phyloP scores from a whole-genome alignment of 1,284 basidiomycete species.

The Heterobasidion parviporum region DNA sequence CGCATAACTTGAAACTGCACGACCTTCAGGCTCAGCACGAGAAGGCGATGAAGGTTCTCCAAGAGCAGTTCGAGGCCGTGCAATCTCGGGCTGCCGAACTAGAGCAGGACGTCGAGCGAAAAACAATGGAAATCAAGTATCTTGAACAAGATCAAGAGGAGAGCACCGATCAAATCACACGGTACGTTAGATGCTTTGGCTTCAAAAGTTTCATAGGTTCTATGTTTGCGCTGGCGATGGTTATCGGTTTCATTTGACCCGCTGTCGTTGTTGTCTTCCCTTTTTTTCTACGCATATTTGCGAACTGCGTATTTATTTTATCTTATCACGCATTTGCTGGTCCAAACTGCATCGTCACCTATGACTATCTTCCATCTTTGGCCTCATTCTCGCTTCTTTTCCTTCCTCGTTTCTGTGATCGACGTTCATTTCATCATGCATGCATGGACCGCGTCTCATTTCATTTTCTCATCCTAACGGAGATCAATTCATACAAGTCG shows the following conservation, averaged over 20 bases:
- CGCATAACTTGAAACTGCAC: conserved; percentile 73
- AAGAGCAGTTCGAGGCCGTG: conserved; percentile 54
- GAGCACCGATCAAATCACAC: conserved; percentile 60
- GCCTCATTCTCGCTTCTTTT: background rate
- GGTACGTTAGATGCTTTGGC: conserved; percentile 63
- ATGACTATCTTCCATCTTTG: background rate
- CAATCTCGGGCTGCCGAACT: conserved; percentile 46
- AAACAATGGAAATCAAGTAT: conserved; percentile 72
- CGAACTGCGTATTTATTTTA: conserved; percentile 18
- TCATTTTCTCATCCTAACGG: conserved; percentile 11
- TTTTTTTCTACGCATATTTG: conserved; percentile 6
- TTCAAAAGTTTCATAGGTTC: conserved; percentile 49
- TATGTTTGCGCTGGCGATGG: conserved; percentile 45
- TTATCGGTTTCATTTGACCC: conserved; percentile 43
- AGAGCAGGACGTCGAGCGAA: conserved; percentile 53
- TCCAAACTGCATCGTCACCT: background rate
- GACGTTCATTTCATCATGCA: background rate
- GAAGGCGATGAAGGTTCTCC: conserved; percentile 46
- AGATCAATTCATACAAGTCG: background rate
- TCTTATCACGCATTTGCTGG: conserved; percentile 25
- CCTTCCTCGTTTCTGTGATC: background rate
- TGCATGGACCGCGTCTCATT: conserved; percentile 9
- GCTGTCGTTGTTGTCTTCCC: conserved; percentile 9
- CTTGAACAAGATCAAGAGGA: conserved; percentile 74
- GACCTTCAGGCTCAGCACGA: conserved; percentile 71